Conservation (phyloP, 192 early-diverging fungal species). For the Chytriomyces hyalinus region DNA sequence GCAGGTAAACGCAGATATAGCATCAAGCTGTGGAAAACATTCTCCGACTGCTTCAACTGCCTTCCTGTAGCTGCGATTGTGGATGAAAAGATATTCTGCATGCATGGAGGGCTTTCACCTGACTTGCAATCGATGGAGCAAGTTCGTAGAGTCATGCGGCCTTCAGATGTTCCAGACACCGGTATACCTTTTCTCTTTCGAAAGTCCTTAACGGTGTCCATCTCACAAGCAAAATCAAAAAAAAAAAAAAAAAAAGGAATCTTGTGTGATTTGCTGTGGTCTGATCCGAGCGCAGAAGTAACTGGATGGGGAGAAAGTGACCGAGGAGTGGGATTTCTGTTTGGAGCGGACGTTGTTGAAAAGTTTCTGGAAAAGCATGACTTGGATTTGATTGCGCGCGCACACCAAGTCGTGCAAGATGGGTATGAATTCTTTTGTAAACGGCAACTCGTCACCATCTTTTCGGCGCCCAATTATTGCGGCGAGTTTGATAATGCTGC, state of each 20-base stretch:
- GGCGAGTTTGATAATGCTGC: slow-evolving; percentile 75
- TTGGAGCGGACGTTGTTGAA: slow-evolving; percentile 92
- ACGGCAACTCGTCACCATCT: slow-evolving; percentile 90
- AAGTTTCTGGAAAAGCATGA: slow-evolving; percentile 93
- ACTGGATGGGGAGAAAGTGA: slow-evolving; percentile 96
- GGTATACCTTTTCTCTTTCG: slow-evolving; percentile 50
- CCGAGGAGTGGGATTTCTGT: slow-evolving; percentile 92
- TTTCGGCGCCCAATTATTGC: slow-evolving; percentile 96
- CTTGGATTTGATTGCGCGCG: slow-evolving; percentile 94
- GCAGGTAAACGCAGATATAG: slow-evolving; percentile 94
- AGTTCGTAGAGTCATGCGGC: slow-evolving; percentile 93
- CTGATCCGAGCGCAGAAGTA: slow-evolving; percentile 94
- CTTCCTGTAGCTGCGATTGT: slow-evolving; percentile 95
- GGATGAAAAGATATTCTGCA: slow-evolving; percentile 97
- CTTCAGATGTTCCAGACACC: slow-evolving; percentile 96
- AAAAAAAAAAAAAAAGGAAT: slow-evolving; percentile 57
- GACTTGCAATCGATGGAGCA: slow-evolving; percentile 97
- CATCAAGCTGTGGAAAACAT: slow-evolving; percentile 99
- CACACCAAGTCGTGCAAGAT: slow-evolving; percentile 97
- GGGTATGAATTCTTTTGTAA: slow-evolving; percentile 99
- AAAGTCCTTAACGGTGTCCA: background rate
- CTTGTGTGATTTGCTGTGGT: slow-evolving; percentile 94
- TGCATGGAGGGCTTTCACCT: slow-evolving; percentile 97
- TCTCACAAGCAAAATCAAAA: background rate
- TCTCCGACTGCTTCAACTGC: slow-evolving; percentile 98